Base-by-base conservation (phyloP, 2,329 filamentous ascomycete species). In the Nothophaeocryptopus gaeumannii region DNA sequence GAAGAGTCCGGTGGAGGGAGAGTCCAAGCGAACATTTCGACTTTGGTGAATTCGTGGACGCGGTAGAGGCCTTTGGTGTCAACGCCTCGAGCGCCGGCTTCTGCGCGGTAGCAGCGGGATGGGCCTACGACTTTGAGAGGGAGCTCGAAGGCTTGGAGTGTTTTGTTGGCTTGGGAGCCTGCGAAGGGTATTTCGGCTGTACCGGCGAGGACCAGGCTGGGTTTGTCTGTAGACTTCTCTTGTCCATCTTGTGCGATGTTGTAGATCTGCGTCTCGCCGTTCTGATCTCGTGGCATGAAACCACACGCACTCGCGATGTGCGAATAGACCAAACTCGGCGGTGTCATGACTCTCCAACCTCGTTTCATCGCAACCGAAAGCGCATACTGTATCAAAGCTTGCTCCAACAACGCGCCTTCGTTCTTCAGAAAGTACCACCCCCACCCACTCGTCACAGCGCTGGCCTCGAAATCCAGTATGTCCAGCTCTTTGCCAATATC, bases 41-140 rank as follows among this genome's bases (percentile, higher is more conserved):
- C 92, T 69, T 99, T 99, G 26, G 90, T 96, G 72, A 99, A 99
- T 71, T 99, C 93, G 71, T 99, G 93, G 3, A 99, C 93, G 26
- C 93, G 86, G 72, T 97, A 99, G 1, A 99, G 75, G 5, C 93
- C 93, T 72, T 96, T 96, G 1, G 91, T 96, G 61, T 93, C 89
- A 16, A 86, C 84, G 29, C 93, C 93, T 34, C 92, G 80, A 1
- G 90, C 88, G 30, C 93, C 93, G 0, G 93, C 93, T 73, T 99
- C 93, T 38, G 93, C 93, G 45, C 93, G 86, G 72, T 95, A 99
- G 75, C 91, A 95, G n/a, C 93, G 80, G 49, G 89, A 96, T 1
- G 88, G 83, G 12, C 88, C 93, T 2, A 95, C 89, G 13, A 85
- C 77, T 68, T 89, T 92, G 34, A 89, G 61, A 0, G 93, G 93